phyloP scores from a whole-genome alignment of 169 alveolate genomes.

The Amoebophrya sp. region DNA sequence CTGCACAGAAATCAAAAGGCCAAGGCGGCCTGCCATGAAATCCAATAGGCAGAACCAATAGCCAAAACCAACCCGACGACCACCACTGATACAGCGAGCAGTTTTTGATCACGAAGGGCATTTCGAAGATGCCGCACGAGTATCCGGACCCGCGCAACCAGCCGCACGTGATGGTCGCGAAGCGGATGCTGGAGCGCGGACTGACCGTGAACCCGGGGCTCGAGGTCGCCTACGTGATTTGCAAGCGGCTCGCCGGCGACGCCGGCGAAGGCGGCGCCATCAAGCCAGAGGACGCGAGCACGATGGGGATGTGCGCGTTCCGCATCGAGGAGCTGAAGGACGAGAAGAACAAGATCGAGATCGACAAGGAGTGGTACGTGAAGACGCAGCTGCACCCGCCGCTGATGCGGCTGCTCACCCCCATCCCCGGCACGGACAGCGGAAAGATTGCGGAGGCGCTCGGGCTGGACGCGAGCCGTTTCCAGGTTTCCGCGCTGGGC shows the following conservation, averaged over 20 bases:
- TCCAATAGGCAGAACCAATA: neutral
- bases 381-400: slow-evolving; percentile 83
- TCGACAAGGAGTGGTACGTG: slow-evolving; percentile 53
- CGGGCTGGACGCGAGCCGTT: slow-evolving; percentile 21
- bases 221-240: slow-evolving; percentile 48
- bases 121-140: slow-evolving; percentile 23
- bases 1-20: neutral
- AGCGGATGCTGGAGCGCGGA: slow-evolving; percentile 49
- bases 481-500: neutral
- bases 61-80: neutral
- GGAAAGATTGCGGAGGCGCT: slow-evolving; percentile 31
- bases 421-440: slow-evolving; percentile 68
- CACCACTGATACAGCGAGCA: neutral
- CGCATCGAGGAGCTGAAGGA: slow-evolving; percentile 18
- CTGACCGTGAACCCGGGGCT: slow-evolving; percentile 42
- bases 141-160: slow-evolving; percentile 6
- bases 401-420: slow-evolving; percentile 67
- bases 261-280: neutral
- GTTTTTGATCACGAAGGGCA: slow-evolving; percentile 39
- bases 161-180: slow-evolving; percentile 85
- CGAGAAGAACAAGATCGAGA: neutral
- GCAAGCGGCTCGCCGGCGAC: slow-evolving; percentile 28
- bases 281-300: neutral
- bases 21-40: neutral
- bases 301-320: neutral